Conservation (phyloP, 75 land plant species). For the Pinus tabuliformis region DNA sequence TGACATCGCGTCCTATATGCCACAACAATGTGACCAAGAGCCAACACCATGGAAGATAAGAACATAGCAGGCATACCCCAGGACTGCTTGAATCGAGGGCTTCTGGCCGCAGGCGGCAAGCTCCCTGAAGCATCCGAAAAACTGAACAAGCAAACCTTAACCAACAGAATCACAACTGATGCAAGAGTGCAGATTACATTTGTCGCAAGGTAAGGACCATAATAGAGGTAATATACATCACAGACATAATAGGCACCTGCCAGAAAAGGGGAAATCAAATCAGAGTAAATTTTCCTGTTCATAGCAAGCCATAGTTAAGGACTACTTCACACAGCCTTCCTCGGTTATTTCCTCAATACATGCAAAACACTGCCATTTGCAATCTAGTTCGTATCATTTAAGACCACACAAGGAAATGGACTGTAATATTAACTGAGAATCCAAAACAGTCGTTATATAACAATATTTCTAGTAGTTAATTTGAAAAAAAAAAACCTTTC, state of each 20-base stretch:
- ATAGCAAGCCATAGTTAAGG: too few relatives aligned
- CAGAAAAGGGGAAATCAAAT: not conserved
- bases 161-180: constrained; percentile 2
- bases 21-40: constrained; percentile 66
- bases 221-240: constrained; percentile 8
- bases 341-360: not conserved
- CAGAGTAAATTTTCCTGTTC: too few relatives aligned
- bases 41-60: constrained; percentile 60
- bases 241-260: constrained; percentile 12
- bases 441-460: not conserved
- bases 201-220: constrained; percentile 10
- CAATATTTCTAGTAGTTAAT: not conserved
- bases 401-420: not conserved
- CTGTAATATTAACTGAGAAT: not conserved
- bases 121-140: not conserved
- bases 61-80: constrained; percentile 39
- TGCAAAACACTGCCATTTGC: constrained; percentile 7
- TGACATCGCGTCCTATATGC: constrained; percentile 78
- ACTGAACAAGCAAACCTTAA: constrained; percentile 8
- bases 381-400: constrained; percentile 6
- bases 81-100: constrained; percentile 10
- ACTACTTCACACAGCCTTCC: not conserved
- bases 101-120: constrained; percentile 5
- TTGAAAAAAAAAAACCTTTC: too few relatives aligned
- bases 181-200: not conserved